Evolutionary conservation across 257 asterid genomes (phyloP).

Genomic region (Paraleonurus japonicus): DNA sequence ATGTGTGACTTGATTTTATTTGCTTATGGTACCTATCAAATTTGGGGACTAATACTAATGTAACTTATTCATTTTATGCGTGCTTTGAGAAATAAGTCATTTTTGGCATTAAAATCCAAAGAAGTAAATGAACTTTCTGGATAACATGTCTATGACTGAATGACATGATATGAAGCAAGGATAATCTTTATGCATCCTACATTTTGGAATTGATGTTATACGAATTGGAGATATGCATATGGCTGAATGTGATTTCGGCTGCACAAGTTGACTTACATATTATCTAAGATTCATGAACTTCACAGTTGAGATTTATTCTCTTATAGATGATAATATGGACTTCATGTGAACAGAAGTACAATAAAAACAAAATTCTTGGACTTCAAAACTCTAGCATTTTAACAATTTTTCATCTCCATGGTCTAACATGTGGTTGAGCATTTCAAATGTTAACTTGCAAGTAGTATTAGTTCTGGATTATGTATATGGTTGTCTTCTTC

Average conservation of each 20-base stretch:
- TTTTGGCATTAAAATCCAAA: not conserved
- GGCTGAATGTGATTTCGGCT: not conserved
- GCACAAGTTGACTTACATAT: not conserved
- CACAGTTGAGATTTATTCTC: not conserved
- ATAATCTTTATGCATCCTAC: not conserved
- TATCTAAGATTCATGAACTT: not conserved
- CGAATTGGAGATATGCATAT: not conserved
- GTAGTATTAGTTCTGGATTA: not conserved
- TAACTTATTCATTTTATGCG: not conserved
- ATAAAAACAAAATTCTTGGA: not conserved
- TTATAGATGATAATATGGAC: not conserved
- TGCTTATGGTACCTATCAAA: not conserved
- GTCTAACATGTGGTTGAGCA: not conserved
- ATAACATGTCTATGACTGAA: not conserved
- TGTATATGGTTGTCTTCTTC: not conserved
- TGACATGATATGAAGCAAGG: not conserved
- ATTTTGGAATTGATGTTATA: not conserved
- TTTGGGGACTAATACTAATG: not conserved
- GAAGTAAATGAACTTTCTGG: not conserved
- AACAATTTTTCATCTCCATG: not conserved
- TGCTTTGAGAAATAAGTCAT: not conserved
- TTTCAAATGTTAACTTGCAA: not conserved
- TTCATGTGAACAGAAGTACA: not conserved
- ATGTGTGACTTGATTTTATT: not conserved
- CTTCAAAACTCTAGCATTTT: not conserved